These are phyloP conservation scores for Jimgerdemannia flammicorona DNA, from an alignment of 192 early-diverging fungal species.

Conservation along the genomic window DNA sequence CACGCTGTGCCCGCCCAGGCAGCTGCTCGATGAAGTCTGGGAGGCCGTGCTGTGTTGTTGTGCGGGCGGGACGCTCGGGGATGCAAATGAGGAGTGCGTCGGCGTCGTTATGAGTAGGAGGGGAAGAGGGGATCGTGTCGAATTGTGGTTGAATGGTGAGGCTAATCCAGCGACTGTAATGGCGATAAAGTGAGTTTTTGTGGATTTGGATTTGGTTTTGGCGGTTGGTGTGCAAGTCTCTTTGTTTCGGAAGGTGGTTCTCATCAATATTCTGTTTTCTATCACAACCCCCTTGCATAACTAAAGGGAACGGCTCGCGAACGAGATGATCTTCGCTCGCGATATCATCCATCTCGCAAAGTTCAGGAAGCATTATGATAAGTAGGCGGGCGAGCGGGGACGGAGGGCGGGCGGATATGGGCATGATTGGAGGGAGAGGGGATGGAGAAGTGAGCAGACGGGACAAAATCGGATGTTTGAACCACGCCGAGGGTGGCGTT, in stretches of 20 bases:
- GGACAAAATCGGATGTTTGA: no score
- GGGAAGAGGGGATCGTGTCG: conserved; percentile 43
- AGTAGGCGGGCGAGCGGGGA: background rate
- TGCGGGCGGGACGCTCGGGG: conserved; percentile 39
- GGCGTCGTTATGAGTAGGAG: conserved; percentile 28
- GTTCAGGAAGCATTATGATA: conserved; percentile 27
- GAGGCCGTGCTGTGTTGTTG: conserved; percentile 41
- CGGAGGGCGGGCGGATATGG: no score
- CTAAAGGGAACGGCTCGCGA: background rate
- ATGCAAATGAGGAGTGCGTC: conserved; percentile 29
- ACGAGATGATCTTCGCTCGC: conserved; percentile 1
- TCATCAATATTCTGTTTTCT: background rate
- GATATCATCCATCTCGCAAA: conserved; percentile 2
- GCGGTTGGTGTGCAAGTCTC: background rate
- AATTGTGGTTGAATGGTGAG: conserved; percentile 42
- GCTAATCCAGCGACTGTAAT: conserved; percentile 27
- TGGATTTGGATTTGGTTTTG: background rate
- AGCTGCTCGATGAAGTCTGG: conserved; percentile 36
- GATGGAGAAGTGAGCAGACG: no score
- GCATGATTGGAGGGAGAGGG: no score
- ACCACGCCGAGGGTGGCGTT: no score
- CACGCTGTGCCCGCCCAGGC: conserved; percentile 24
- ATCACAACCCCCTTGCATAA: background rate
- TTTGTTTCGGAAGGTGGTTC: background rate
- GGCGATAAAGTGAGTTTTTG: conserved; percentile 17